Evolutionary conservation across 179 eudicot genomes (phyloP), one percentile per base, ranked within the genome.

Genomic region (Patellifolia procumbens): DNA sequence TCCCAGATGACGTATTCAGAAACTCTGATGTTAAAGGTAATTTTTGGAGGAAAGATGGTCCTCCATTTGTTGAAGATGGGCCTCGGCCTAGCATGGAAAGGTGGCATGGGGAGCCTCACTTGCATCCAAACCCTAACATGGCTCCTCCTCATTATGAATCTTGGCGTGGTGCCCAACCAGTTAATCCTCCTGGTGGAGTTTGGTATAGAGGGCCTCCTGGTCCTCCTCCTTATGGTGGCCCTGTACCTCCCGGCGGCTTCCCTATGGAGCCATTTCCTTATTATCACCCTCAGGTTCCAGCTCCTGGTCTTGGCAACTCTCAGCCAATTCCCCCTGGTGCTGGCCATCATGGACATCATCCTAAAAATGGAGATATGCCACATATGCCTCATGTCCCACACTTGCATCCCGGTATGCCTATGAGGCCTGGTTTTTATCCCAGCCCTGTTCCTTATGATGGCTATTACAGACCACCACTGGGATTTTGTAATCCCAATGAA

Each of bases 401-500:
- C 84, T 78, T 89, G 76, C 96, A 85, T 64, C 97, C 97, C 31
- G 88, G 89, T 79, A 82, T 90, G 87, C 91, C 92, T 55, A 85
- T 89, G 63, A 89, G 93, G 82, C 98, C 98, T 74, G 98, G 94
- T 35, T 91, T 91, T 81, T 91, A 88, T 83, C 96, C 91, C 52
- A 86, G 88, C 72, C 97, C 95, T n/a, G 79, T 88, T 84, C 74
- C 90, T 34, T 92, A 84, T 78, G 97, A 93, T 20, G 90, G 97
- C n/a, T 93, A 84, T 81, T 91, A 89, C 82, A 90, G 99, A 37
- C 98, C 97, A 65, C 91, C 95, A n/a, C 87, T 91, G 96, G 91
- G 88, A 62, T 91, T 84, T 79, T 78, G 88, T 80, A 84, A 83
- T 83, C 86, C 90, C 64, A 86, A 80, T 87, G 98, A 96, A 76